A percentile compares a stretch with the other conserved stretches of the same genome.
Conservation (phyloP, 306 rosid species). For the Carpinus fangiana region DNA sequence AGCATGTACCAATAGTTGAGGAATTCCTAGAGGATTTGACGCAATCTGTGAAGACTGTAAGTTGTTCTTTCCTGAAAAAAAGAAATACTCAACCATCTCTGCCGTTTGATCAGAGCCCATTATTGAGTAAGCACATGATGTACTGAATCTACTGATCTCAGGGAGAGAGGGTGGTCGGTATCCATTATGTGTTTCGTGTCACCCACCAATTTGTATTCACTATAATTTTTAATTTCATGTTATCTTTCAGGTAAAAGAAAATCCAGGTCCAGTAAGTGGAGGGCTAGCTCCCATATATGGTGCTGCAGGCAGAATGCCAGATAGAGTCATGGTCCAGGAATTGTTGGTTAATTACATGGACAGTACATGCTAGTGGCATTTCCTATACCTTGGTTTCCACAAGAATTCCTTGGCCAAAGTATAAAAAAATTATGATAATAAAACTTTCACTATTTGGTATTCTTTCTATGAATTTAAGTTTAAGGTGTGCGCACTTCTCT, state of each 20-base stretch:
- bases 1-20: constrained; percentile 68
- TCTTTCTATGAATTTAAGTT: not conserved
- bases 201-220: constrained; percentile 6
- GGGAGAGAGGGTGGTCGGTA: not conserved
- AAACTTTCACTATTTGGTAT: not conserved
- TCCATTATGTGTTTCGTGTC: not conserved
- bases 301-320: constrained; percentile 97
- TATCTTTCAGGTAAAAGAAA: constrained; percentile 68
- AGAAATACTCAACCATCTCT: not conserved
- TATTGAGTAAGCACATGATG: not conserved
- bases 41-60: constrained; percentile 77
- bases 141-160: not conserved
- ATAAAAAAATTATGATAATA: constrained; percentile 4
- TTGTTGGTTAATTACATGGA: constrained; percentile 91
- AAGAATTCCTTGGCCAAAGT: constrained; percentile 33
- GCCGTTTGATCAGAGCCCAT: not conserved
- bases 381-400: constrained; percentile 6
- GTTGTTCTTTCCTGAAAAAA: constrained; percentile 27
- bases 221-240: not conserved
- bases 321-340: constrained; percentile 80
- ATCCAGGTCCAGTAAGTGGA: constrained; percentile 90
- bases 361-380: constrained; percentile 59
- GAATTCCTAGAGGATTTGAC: constrained; percentile 70
- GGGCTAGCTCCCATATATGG: constrained; percentile 96
- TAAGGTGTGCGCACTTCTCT: not conserved